Evolutionary conservation across 352 stramenopile species (phyloP), one percentile per base, ranked within the genome.

Genomic region (Phytopythium aichiense): DNA sequence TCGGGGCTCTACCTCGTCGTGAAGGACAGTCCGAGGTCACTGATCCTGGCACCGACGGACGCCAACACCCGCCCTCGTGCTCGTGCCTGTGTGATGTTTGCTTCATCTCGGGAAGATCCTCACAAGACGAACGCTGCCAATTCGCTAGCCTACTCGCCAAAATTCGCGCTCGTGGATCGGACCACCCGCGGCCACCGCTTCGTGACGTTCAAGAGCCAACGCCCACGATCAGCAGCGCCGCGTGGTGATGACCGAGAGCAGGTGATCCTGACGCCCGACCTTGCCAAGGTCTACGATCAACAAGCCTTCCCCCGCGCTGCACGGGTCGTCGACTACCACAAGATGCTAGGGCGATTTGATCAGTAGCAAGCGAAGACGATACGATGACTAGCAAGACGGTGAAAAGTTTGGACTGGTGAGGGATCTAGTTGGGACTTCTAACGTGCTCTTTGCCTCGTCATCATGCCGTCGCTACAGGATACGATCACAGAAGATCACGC

Each of bases 141-240:
- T 3, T 1, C 25, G 12, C 23, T 37, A 12, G 49, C 49, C 7
- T 55, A 55, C 49, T 55, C 56, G 25, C 63, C 58, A 45, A 65
- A 61, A 42, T 68, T 57, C 40, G 15, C 25, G 22, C 6, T 46
- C 1, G 45, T 68, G 13, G 50, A 68, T 13, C 49, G 25, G 15
- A 58, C 49, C 28, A 33, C 51, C 4, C 42, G 22, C 12, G 63
- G 63, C 1, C 63, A 68, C 23, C 63, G 63, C 20, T 65, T 53
- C 31, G 57, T 65, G 31, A 38, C 23, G 46, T 65, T 68, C 35
- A 42, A 54, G 23, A 61, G 30, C 49, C 63, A 68, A 18, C 1
- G 60, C 7, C 23, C 49, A 22, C 8, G 49, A 55, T 20, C 15
- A 5, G 15, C 38, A 20, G 16, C 38, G 5, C 13, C 38, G 15